Conservation (phyloP, 192 early-diverging fungal species). For the Backusella mclennaniae region DNA sequence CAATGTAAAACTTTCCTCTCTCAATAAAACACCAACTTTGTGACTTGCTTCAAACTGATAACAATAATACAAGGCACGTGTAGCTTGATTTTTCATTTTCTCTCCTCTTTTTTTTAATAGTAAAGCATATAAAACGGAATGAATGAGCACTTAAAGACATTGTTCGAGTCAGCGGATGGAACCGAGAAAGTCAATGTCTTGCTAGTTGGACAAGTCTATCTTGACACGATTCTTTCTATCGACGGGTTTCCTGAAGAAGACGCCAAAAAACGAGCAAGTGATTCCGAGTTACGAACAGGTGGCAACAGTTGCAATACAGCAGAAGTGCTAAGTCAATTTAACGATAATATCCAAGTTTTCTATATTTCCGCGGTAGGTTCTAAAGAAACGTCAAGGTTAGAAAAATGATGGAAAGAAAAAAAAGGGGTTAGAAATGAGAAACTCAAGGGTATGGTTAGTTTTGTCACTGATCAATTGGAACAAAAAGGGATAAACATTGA, state of each 20-base stretch:
- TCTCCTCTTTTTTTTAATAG: background rate
- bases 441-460: conserved; percentile 18
- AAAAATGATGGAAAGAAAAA: background rate
- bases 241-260: conserved; percentile 59
- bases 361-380: conserved; percentile 52
- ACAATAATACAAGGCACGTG: background rate
- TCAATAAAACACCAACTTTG: background rate
- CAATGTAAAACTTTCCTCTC: background rate
- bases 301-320: conserved; percentile 63
- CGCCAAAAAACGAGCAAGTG: conserved; percentile 52
- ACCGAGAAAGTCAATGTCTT: conserved; percentile 21
- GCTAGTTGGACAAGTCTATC: conserved; percentile 54
- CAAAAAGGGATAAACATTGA: conserved; percentile 43
- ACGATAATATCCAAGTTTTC: conserved; percentile 31
- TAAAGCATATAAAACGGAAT: background rate
- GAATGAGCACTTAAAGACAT: background rate
- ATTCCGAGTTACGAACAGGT: conserved; percentile 58
- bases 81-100: background rate
- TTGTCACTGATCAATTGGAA: conserved; percentile 37
- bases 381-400: conserved; percentile 47
- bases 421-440: background rate
- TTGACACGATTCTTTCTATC: conserved; percentile 63
- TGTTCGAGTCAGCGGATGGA: background rate
- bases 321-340: conserved; percentile 50
- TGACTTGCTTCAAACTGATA: background rate